Percentiles rank a stretch among this genome's conserved stretches.
phyloP scores from a whole-genome alignment of 1,139 yeast genomes.

The Torulaspora pretoriensis region DNA sequence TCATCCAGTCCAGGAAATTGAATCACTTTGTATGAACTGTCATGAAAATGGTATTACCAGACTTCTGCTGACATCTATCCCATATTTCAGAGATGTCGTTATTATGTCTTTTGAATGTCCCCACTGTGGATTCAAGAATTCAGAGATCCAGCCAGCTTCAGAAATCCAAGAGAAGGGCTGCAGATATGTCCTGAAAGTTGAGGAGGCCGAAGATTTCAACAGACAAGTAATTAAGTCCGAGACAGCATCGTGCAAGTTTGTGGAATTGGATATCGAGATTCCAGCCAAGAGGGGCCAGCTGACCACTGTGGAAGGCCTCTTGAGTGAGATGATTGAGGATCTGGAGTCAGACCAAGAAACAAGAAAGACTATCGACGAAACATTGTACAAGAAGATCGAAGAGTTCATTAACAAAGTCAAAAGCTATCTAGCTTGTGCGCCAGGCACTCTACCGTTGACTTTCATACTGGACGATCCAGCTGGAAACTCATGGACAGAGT shows the following conservation, averaged over 20 bases:
- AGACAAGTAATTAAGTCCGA: conserved; percentile 93
- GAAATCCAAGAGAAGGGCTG: conserved; percentile 83
- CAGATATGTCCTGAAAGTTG: conserved; percentile 67
- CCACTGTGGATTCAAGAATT: conserved; percentile 86
- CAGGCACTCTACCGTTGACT: conserved; percentile 70
- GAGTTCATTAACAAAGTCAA: conserved; percentile 60
- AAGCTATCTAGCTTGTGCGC: conserved; percentile 58
- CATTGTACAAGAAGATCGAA: conserved; percentile 67
- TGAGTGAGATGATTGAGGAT: conserved; percentile 81
- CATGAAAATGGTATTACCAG: conserved; percentile 80
- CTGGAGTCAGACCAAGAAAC: conserved; percentile 74
- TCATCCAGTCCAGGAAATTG: conserved; percentile 94
- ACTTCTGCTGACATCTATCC: conserved; percentile 80
- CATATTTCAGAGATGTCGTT: conserved; percentile 86
- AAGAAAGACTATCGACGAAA: conserved; percentile 71
- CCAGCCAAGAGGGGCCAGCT: conserved; percentile 94
- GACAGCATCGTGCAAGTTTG: conserved; percentile 73
- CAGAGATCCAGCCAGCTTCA: conserved; percentile 93
- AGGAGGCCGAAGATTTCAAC: conserved; percentile 67
- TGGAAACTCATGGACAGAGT: conserved; percentile 97
- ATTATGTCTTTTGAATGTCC: conserved; percentile 95
- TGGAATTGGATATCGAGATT: conserved; percentile 86
- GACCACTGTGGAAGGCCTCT: conserved; percentile 86
- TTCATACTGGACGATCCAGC: conserved; percentile 87
- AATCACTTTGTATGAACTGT: conserved; percentile 95